Conservation (phyloP, 1,284 basidiomycete genomes). For the Cyathus pygmaeus region DNA sequence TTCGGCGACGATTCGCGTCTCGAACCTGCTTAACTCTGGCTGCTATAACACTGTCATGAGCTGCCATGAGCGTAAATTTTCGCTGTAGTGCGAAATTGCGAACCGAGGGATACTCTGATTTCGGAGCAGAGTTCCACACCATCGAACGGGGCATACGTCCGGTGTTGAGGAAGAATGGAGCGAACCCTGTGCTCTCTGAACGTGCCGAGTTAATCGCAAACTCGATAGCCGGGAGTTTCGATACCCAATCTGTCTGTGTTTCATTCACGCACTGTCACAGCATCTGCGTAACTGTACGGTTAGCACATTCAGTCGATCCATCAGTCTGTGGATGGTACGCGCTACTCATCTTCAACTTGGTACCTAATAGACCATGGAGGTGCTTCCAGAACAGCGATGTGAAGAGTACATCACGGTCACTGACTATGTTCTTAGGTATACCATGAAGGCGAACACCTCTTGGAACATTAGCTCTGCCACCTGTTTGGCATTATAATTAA, state of each 20-base stretch:
- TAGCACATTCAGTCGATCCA: not conserved
- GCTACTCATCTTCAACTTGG: slow-evolving; percentile 44
- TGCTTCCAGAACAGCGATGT: slow-evolving; percentile 51
- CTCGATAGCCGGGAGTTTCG: slow-evolving; percentile 25
- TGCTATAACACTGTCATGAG: slow-evolving; percentile 25
- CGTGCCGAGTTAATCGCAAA: slow-evolving; percentile 11
- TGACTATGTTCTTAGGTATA: slow-evolving; percentile 47
- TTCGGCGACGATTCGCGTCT: slow-evolving; percentile 8
- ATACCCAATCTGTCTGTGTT: slow-evolving; percentile 28
- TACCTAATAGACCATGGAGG: slow-evolving; percentile 35
- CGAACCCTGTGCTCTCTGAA: too few relatives aligned
- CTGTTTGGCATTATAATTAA: slow-evolving; percentile 40
- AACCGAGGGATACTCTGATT: slow-evolving; percentile 29
- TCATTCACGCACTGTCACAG: slow-evolving; percentile 17
- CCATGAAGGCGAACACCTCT: slow-evolving; percentile 47
- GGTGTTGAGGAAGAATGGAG: slow-evolving; percentile 9
- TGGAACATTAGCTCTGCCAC: slow-evolving; percentile 48
- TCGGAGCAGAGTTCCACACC: slow-evolving; percentile 27
- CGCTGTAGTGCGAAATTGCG: slow-evolving; percentile 26
- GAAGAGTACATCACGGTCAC: slow-evolving; percentile 52
- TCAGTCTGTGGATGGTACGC: slow-evolving; percentile 52
- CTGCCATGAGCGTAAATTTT: slow-evolving; percentile 23
- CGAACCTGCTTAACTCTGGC: slow-evolving; percentile 8
- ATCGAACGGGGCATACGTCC: slow-evolving; percentile 42
- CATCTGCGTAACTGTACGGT: slow-evolving; percentile 14